Conservation (phyloP, 2,329 filamentous ascomycete genomes). For the Aspergillus sp. region DNA sequence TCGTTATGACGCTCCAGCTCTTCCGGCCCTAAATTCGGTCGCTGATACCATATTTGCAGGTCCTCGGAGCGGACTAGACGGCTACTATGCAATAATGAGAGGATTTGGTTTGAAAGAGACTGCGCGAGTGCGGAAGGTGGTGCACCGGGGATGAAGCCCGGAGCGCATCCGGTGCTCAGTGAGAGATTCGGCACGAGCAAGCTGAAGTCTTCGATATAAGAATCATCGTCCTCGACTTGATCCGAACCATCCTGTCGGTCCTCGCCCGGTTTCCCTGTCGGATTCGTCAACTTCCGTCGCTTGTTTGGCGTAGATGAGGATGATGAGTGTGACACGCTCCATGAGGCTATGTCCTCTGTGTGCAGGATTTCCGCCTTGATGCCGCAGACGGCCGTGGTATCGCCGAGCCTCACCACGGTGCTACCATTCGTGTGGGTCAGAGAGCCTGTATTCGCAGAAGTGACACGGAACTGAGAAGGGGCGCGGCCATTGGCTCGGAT, state of each 20-base stretch:
- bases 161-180: slow-evolving; percentile 85
- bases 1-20: slow-evolving; percentile 39
- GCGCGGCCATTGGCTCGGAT: slow-evolving; percentile 81
- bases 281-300: slow-evolving; percentile 33
- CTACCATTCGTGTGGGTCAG: slow-evolving; percentile 89
- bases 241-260: slow-evolving; percentile 38
- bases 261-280: slow-evolving; percentile 23
- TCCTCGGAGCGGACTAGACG: slow-evolving; percentile 68
- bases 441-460: slow-evolving; percentile 80
- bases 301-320: slow-evolving; percentile 43
- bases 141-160: slow-evolving; percentile 80
- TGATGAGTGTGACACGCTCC: slow-evolving; percentile 40
- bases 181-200: slow-evolving; percentile 93
- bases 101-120: slow-evolving; percentile 78
- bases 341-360: slow-evolving; percentile 71
- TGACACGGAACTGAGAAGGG: slow-evolving; percentile 69
- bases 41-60: slow-evolving; percentile 72
- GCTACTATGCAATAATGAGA: slow-evolving; percentile 74
- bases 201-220: slow-evolving; percentile 57
- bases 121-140: slow-evolving; percentile 82
- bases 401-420: slow-evolving; percentile 82
- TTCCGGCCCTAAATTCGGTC: slow-evolving; percentile 44
- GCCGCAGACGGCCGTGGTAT: slow-evolving; percentile 94
- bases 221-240: slow-evolving; percentile 47
- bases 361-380: slow-evolving; percentile 84